Conservation (phyloP, 2,329 filamentous ascomycete genomes). For the Rhexocercosporidium sp. region DNA sequence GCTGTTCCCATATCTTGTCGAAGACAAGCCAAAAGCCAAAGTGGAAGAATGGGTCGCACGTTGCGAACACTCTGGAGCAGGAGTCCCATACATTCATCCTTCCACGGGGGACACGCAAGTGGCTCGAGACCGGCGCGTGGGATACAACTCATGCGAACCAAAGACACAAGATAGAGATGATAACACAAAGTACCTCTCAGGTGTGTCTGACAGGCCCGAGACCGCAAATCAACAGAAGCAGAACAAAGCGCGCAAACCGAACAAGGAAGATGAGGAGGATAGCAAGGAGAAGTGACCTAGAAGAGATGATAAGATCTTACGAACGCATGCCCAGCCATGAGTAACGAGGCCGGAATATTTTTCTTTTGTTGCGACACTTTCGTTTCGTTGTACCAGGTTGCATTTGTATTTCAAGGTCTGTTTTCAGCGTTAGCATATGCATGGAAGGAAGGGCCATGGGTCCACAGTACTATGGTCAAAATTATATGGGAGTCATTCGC, state of each 20-base stretch:
- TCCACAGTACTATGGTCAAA: not conserved
- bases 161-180: not conserved
- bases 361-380: not conserved
- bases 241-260: not conserved
- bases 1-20: not conserved
- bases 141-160: no score
- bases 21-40: not conserved
- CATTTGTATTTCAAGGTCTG: not conserved
- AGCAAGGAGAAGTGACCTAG: not conserved
- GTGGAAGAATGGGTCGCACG: not conserved
- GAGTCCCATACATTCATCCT: not conserved
- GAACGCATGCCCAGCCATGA: not conserved
- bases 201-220: not conserved
- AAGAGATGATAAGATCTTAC: not conserved
- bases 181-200: not conserved
- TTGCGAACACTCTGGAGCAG: not conserved
- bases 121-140: not conserved
- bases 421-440: not conserved
- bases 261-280: not conserved
- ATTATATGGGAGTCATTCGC: not conserved
- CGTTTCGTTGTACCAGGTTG: not conserved
- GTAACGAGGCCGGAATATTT: not conserved
- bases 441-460: not conserved
- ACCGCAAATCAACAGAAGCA: conserved; percentile 1
- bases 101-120: not conserved